Percentiles rank a stretch among this genome's conserved stretches.
phyloP scores from a whole-genome alignment of 768 basidiomycete species.

The Tulasnella sp. region DNA sequence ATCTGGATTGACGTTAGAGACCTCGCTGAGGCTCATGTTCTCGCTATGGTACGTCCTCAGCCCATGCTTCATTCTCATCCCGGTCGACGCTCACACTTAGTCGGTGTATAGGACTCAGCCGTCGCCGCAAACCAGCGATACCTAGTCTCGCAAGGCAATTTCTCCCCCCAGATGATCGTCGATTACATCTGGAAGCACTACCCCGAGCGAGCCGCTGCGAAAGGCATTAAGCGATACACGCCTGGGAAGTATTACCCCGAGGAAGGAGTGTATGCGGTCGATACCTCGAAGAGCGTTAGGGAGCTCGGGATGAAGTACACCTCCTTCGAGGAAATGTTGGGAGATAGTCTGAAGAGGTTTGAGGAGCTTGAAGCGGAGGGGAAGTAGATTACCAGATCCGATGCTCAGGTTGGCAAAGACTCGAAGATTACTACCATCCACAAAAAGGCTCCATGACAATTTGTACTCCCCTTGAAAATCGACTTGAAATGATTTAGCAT shows the following conservation, averaged over 20 bases:
- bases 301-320: background rate
- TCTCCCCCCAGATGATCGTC: conserved; percentile 1
- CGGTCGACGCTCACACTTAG: background rate
- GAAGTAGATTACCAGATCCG: background rate
- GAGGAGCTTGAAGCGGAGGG: background rate
- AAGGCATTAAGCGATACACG: background rate
- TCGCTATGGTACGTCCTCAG: conserved; percentile 15
- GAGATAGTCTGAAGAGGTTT: background rate
- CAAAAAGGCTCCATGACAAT: too few relatives aligned
- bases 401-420: too few relatives aligned
- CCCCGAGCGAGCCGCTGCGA: conserved; percentile 9
- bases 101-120: background rate
- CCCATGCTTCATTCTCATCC: background rate
- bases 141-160: background rate
- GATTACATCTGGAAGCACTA: conserved; percentile 11
- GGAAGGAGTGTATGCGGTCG: background rate
- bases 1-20: conserved; percentile 25
- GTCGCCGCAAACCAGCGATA: conserved; percentile 13
- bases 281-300: conserved; percentile 6
- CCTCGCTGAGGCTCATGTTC: conserved; percentile 21
- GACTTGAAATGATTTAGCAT: too few relatives aligned
- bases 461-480: too few relatives aligned
- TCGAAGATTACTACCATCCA: too few relatives aligned
- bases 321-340: background rate
- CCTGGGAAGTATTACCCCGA: conserved; percentile 1